Conservation (phyloP, 164 flowering plant species). For the Nymphaea thermarum region DNA sequence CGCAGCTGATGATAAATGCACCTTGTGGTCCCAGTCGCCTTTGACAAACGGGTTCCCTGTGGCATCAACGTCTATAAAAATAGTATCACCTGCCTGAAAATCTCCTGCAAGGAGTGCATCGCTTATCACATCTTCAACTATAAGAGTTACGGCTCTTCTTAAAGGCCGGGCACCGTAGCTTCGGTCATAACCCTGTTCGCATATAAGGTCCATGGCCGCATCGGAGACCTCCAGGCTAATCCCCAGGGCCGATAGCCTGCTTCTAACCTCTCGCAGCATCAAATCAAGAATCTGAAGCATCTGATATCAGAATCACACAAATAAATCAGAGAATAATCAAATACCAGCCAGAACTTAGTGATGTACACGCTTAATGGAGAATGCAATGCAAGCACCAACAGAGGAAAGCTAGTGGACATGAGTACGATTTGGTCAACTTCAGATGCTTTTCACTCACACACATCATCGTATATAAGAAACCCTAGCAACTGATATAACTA, state of each 20-base stretch:
- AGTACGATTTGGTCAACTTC: too few relatives aligned
- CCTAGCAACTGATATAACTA: too few relatives aligned
- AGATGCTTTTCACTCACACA: too few relatives aligned
- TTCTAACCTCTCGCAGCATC: slow-evolving; percentile 60
- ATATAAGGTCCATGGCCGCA: slow-evolving; percentile 43
- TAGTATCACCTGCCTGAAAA: slow-evolving; percentile 60
- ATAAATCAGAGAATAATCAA: background rate
- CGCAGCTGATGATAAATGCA: slow-evolving; percentile 33
- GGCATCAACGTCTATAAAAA: slow-evolving; percentile 51
- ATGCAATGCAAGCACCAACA: too few relatives aligned
- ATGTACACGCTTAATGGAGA: too few relatives aligned
- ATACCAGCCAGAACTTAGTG: background rate
- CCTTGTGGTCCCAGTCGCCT: slow-evolving; percentile 17
- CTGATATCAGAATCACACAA: slow-evolving; percentile 23
- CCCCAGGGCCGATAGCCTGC: slow-evolving; percentile 47
- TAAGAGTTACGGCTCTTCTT: slow-evolving; percentile 52
- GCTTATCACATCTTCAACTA: slow-evolving; percentile 63
- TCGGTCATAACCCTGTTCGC: slow-evolving; percentile 54
- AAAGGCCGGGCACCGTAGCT: slow-evolving; percentile 76
- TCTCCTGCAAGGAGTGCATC: slow-evolving; percentile 61
- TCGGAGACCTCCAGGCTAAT: slow-evolving; percentile 61
- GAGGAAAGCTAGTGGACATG: too few relatives aligned
- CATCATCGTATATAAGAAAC: too few relatives aligned
- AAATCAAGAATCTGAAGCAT: slow-evolving; percentile 56
- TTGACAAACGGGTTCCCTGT: slow-evolving; percentile 52